Base-by-base conservation (phyloP, 352 stramenopile species). In the Phytophthora pini region DNA sequence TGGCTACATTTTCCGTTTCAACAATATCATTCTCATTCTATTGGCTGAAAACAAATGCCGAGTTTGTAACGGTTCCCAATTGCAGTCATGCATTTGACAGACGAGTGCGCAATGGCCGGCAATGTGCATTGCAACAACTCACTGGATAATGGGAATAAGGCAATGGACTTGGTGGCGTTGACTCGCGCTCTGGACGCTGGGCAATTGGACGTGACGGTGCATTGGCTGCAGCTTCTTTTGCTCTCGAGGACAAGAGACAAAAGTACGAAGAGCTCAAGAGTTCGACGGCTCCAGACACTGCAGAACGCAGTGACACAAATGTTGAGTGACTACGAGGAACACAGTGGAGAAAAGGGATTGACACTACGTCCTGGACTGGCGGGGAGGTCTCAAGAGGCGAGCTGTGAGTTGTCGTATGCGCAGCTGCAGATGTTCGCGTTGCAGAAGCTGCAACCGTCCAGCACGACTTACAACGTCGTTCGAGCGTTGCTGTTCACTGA, bases 371-470 rank as follows among this genome's bases (percentile, higher is more conserved):
- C 60, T 31, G 65, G 65, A 3, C 24, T 74, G 22, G 65, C 65
- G 4, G 31, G 6, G 22, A 47, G 41, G 32, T 45, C 5, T 41
- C 52, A 4, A 13, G 7, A 13, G 22, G 8, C 27, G 4, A 49
- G 44, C 13, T 65, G 51, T 39, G 68, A 72, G 27, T 52, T 87
- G 50, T 86, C 76, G 47, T 89, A 84, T 45, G 43, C 76, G 22
- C 79, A 88, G 56, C 48, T 87, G 57, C 78, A 90, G 31, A 88
- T 90, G 78, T 75, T 84, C 38, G 77, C 79, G 46, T 51, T 89
- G 45, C 74, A 88, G 49, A 61, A 57, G 32, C 47, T 88, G 26
- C 55, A 74, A 8, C 77, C 78, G 0, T 39, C 48, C 3, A 87
- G 77, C 46, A 79, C 79, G 4, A 65, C 79, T 22, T 90, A 88